Base-by-base conservation (phyloP, 2,329 filamentous ascomycete genomes). In the Cladosporium sp. region DNA sequence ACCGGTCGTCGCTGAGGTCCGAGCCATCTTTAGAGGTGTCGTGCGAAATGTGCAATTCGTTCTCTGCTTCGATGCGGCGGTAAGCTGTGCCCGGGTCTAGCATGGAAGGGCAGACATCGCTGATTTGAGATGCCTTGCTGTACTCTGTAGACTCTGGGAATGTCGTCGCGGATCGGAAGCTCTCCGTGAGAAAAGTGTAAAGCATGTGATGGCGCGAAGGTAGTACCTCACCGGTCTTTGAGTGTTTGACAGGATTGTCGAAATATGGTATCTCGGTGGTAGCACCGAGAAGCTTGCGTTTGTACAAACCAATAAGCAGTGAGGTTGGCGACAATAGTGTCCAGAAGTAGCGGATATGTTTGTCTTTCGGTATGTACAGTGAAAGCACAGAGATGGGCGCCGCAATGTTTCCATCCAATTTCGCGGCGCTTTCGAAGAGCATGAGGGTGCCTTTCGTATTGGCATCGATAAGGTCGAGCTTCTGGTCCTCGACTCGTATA, bases 261-360 rank as follows among this genome's bases (percentile, higher is more conserved):
- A 32, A 35, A n/a, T 22, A 32, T 3, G 51, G 19, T 25, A 28
- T 19, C 10, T 20, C 3, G 2, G 6, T 19, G 7, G 51, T 24
- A 15, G 52, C 51, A 19, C 56, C 52, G 24, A 60, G 39, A 1
- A 53, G 44, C 4, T 40, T 37, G 3, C 24, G 19, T 2, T 39
- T 39, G 36, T 39, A 24, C 6, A 66, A 62, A 2, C 44, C 28
- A 4, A 35, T 35, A 10, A 66, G 52, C 7, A 65, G 35, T 7
- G 32, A 12, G 5, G 12, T 24, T 25, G 57, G 42, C 4, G 58
- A 54, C 3, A 58, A 22, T 35, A 53, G 22, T 10, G 56, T 60
- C 56, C 67, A 68, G 58, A 63, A 68, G 51, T 53, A 67, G n/a
- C 65, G 61, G 9, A 66, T 53, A 7, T 60, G 47, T 13, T 28